Evolutionary conservation across 2,329 filamentous ascomycete genomes (phyloP).

Genomic region (Penicillium sp.): DNA sequence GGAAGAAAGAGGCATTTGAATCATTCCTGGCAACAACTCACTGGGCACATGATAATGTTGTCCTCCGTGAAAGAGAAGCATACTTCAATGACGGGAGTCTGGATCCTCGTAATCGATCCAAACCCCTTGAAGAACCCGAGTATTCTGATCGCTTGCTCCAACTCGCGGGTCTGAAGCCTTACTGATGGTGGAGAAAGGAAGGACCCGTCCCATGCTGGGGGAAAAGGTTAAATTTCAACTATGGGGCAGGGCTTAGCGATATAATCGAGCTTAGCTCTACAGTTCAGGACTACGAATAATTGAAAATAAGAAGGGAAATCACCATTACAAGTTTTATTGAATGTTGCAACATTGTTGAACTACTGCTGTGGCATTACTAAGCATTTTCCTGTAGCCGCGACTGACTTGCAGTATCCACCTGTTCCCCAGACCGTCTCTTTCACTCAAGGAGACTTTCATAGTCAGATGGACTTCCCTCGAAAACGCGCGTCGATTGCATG

Average conservation of each 20-base stretch:
- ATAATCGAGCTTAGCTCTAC: too few species aligned
- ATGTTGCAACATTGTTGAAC: too few species aligned
- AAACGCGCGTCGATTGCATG: slow-evolving; percentile 24
- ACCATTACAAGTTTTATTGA: too few species aligned
- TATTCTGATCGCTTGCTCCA: slow-evolving; percentile 14
- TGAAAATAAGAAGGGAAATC: too few species aligned
- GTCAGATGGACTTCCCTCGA: slow-evolving; percentile 18
- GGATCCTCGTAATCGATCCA: slow-evolving; percentile 15
- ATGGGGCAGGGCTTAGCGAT: too few species aligned
- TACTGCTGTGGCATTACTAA: too few species aligned
- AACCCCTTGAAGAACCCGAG: slow-evolving; percentile 17
- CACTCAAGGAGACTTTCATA: slow-evolving; percentile 4
- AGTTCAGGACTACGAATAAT: too few species aligned
- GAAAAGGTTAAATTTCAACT: not conserved
- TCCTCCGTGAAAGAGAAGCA: slow-evolving; percentile 11
- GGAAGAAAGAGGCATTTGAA: slow-evolving; percentile 20
- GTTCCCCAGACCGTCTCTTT: slow-evolving; percentile 8
- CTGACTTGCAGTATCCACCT: not conserved
- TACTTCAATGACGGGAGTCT: slow-evolving; percentile 16
- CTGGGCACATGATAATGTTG: slow-evolving; percentile 25
- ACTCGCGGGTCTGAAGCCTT: slow-evolving; percentile 16
- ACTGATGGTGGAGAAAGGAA: slow-evolving; percentile 2
- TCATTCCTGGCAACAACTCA: slow-evolving; percentile 21
- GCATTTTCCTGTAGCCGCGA: too few species aligned
- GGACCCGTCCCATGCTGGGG: not conserved